Evolutionary conservation across 1,139 yeast genomes (phyloP), one percentile per base, ranked within the genome.

Genomic region (Suhomyces maxii): DNA sequence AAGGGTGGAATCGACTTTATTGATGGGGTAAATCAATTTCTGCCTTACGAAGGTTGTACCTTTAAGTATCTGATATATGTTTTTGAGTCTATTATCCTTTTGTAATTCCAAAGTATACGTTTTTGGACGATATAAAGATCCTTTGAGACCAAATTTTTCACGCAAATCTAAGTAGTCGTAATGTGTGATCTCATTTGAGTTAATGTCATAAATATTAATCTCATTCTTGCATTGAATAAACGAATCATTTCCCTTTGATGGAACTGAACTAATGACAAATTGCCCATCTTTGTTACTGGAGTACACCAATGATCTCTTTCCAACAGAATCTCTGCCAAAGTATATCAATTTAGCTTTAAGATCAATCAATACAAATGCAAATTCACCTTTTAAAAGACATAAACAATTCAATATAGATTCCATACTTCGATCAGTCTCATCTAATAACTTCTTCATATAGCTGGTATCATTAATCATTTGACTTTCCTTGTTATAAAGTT

Each of bases 281-380:
- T 71, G 79, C 0, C 58, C 56, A 0, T 58, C 54, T 4, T 55
- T 46, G 1, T 61, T 45, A 6, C 23, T 18, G 7, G 63, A 56
- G 51, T 72, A 87, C 25, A 86, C 69, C 36, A 93, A 69, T 18
- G 97, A 86, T 49, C 97, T 73, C 57, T 86, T 83, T 0, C 99
- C 99, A 23, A 89, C 69, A 1, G 73, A 61, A 61, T 93, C 99
- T 55, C 97, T 79, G 0, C 95, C 97, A 68, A 89, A 95, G 69
- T 82, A 87, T 0, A 88, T 57, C 33, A 53, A 59, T 0, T 67
- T 55, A 1, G 64, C 55, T 1, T 51, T 14, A 11, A 56, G 52
- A 52, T 82, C 87, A 34, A 76, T 60, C 49, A 80, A 68, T 37
- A 73, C 74, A 63, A 70, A 81, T 0, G 99, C 95, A 72, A 84